Evolutionary conservation across 2,329 filamentous ascomycete species (phyloP).

Genomic region (Diplodia scrobiculata): DNA sequence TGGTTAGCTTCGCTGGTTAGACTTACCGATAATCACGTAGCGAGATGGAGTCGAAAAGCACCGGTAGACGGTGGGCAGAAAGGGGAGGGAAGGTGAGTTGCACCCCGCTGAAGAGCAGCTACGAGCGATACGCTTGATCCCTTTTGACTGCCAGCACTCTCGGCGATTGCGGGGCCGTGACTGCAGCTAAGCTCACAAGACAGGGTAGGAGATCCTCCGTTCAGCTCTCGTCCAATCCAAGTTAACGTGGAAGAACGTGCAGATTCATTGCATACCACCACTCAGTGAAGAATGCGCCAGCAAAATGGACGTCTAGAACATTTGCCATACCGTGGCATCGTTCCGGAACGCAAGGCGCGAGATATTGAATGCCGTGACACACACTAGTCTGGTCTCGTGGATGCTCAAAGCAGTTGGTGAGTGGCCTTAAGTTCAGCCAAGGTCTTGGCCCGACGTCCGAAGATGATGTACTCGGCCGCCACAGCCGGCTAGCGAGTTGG

Average conservation of each 20-base stretch:
- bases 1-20: no score
- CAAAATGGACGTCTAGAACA: neutral
- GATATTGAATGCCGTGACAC: conserved; percentile 14
- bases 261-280: neutral
- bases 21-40: no score
- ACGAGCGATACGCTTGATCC: neutral
- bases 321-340: neutral
- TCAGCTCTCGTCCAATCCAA: neutral
- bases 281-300: neutral
- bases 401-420: neutral
- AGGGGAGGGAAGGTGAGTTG: neutral
- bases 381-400: neutral
- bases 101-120: neutral
- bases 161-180: neutral
- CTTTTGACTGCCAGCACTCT: neutral
- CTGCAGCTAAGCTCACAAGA: neutral
- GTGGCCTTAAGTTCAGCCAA: conserved; percentile 6
- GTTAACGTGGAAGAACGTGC: neutral
- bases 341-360: conserved; percentile 2
- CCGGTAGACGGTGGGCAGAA: neutral
- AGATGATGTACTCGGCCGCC: neutral
- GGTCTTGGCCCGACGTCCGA: conserved; percentile 22
- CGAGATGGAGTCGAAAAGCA: no score
- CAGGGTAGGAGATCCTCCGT: neutral
- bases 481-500: neutral